A percentile compares a stretch with the other conserved stretches of the same genome.
Conservation (phyloP, 2,329 filamentous ascomycete species). For the Xenosphaeropsis pyriputrescens region DNA sequence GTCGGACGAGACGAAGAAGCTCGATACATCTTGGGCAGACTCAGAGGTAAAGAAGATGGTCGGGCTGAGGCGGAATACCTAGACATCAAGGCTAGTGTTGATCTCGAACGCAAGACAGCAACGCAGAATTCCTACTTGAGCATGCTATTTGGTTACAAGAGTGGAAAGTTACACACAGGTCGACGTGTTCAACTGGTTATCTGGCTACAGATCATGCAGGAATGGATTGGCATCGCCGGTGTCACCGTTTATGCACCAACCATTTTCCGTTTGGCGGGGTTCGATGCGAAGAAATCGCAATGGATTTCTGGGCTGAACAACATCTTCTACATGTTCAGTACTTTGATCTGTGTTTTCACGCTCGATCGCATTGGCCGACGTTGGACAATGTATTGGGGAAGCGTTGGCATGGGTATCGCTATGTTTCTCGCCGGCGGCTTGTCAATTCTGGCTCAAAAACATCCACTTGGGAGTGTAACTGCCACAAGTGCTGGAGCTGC, state of each 20-base stretch:
- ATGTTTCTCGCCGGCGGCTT: slow-evolving; percentile 56
- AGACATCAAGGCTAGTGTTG: slow-evolving; percentile 50
- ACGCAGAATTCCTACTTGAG: slow-evolving; percentile 39
- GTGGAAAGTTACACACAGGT: slow-evolving; percentile 49
- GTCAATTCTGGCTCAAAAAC: slow-evolving; percentile 22
- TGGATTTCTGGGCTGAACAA: slow-evolving; percentile 48
- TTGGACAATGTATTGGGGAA: slow-evolving; percentile 57
- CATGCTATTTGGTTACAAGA: slow-evolving; percentile 54
- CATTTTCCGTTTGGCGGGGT: slow-evolving; percentile 54
- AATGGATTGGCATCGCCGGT: slow-evolving; percentile 56
- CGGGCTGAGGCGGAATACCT: slow-evolving; percentile 48
- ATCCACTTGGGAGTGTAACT: slow-evolving; percentile 25
- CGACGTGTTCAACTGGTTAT: slow-evolving; percentile 55
- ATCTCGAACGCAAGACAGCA: slow-evolving; percentile 41
- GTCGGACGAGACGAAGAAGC: slow-evolving; percentile 53
- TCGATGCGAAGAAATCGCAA: slow-evolving; percentile 40
- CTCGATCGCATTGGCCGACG: slow-evolving; percentile 54
- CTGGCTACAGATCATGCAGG: slow-evolving; percentile 58
- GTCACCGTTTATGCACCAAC: slow-evolving; percentile 36
- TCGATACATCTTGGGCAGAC: slow-evolving; percentile 44
- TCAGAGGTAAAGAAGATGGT: slow-evolving; percentile 40
- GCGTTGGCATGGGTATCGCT: slow-evolving; percentile 44
- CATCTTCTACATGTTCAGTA: slow-evolving; percentile 39
- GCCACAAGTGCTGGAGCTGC: slow-evolving; percentile 40
- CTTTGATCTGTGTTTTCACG: slow-evolving; percentile 55